Evolutionary conservation across 208 protist species (phyloP), one percentile per base, ranked within the genome.

Genomic region (Strigomonas galati): DNA sequence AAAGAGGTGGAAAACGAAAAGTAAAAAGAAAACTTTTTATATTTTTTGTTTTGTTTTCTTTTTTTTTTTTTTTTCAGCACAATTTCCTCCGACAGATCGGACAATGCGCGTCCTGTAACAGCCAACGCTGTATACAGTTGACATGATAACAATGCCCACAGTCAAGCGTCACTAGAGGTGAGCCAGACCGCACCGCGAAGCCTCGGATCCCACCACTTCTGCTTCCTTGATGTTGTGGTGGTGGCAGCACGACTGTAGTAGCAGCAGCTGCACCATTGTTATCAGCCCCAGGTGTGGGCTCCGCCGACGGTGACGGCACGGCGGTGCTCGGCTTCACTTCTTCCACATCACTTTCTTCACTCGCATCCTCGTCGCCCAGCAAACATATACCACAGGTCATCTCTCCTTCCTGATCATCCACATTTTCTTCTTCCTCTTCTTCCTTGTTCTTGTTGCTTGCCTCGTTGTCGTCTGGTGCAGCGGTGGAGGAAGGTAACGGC

Each of bases 91-190:
- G 76, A 65, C 85, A 92, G 17, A 81, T 79, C 23, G 85, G 85
- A 26, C 85, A 92, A 32, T 60, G 57, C 30, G 56, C 71, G 30
- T 79, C 69, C 35, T 71, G 62, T 52, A 92, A 63, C 26, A 92
- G 67, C 85, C 85, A 92, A 21, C 79, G 74, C 73, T 89, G 85
- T 28, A 92, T 55, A 61, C 85, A 92, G 76, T 87, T 81, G 43
- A 64, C 64, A 58, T 92, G 85, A 49, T 79, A 92, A 26, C 62
- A 76, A 69, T 92, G 85, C 3, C 73, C 63, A 54, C 85, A 92
- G 19, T 62, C 46, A 55, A 88, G 70, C 21, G 67, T 64, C 48
- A 90, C 53, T 51, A 87, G 71, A n/a, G 72, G 72, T 14, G 76
- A 82, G 56, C 81, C 81, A 3, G 54, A 60, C 37, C 71, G 72